These are phyloP conservation scores for Lepiota venenata DNA, from an alignment of 768 basidiomycete species.

Conservation along the genomic window DNA sequence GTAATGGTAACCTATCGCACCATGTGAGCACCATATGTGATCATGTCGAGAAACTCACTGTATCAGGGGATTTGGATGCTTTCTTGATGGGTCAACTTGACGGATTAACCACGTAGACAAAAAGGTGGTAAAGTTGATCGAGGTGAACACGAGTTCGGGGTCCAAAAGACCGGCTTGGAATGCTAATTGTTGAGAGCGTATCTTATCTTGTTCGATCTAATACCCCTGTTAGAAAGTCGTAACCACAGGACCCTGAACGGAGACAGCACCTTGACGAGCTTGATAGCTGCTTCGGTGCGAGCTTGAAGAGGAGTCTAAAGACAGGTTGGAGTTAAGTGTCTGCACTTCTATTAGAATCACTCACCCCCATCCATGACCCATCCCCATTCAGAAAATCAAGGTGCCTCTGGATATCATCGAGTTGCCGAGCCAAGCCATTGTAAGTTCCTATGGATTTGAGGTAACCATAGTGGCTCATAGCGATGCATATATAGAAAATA, in stretches of 20 bases:
- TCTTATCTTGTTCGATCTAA: conserved; percentile 66
- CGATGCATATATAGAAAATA: conserved; percentile 85
- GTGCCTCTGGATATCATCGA: conserved; percentile 75
- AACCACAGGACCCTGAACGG: neutral
- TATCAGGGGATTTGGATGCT: conserved; percentile 66
- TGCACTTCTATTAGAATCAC: conserved; percentile 17
- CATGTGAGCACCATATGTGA: neutral
- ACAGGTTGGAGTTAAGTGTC: neutral
- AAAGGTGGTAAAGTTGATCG: conserved; percentile 83
- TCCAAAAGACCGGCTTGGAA: conserved; percentile 86
- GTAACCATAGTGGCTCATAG: conserved; percentile 88
- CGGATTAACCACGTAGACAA: conserved; percentile 93
- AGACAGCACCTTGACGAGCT: conserved; percentile 63
- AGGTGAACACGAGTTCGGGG: conserved; percentile 76
- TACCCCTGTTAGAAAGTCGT: no score
- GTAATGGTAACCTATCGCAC: conserved; percentile 71
- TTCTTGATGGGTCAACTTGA: conserved; percentile 76
- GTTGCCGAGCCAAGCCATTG: conserved; percentile 68
- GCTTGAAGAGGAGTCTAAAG: conserved; percentile 66
- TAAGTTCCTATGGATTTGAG: conserved; percentile 76
- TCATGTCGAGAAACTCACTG: conserved; percentile 46
- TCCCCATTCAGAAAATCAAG: conserved; percentile 74
- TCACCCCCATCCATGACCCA: conserved; percentile 79
- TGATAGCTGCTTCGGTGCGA: conserved; percentile 75
- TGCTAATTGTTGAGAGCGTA: conserved; percentile 71